phyloP scores from a whole-genome alignment of 2,329 filamentous ascomycete genomes.

The Geosmithia putterillii region DNA sequence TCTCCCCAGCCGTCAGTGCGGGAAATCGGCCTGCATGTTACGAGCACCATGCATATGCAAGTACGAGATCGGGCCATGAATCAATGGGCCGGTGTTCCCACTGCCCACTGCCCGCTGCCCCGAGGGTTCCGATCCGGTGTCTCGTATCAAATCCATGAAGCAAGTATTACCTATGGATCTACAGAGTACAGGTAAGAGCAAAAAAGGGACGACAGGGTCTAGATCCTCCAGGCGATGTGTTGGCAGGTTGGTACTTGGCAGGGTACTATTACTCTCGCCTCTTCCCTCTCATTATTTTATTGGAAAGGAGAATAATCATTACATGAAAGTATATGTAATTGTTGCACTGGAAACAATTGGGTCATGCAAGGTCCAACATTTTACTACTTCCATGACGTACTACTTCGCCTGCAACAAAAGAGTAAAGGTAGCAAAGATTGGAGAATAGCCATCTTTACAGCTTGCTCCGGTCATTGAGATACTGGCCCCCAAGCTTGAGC shows the following conservation, averaged over 20 bases:
- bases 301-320: no score
- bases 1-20: no score
- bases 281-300: neutral
- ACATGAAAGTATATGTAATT: no score
- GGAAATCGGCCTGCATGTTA: no score
- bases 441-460: neutral
- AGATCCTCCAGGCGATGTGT: neutral
- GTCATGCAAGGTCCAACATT: no score
- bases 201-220: no score
- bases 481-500: constrained; percentile 49
- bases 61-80: neutral
- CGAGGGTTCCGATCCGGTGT: neutral
- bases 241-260: neutral
- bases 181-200: neutral
- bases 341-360: no score
- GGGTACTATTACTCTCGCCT: neutral
- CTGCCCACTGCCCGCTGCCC: neutral
- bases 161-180: neutral
- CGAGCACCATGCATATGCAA: neutral
- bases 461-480: constrained; percentile 30
- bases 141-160: neutral
- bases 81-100: neutral
- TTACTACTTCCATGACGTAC: no score
- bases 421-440: neutral
- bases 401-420: no score